phyloP scores from a whole-genome alignment of 176 grass and related monocot genomes.

The Aegilops umbellulata region DNA sequence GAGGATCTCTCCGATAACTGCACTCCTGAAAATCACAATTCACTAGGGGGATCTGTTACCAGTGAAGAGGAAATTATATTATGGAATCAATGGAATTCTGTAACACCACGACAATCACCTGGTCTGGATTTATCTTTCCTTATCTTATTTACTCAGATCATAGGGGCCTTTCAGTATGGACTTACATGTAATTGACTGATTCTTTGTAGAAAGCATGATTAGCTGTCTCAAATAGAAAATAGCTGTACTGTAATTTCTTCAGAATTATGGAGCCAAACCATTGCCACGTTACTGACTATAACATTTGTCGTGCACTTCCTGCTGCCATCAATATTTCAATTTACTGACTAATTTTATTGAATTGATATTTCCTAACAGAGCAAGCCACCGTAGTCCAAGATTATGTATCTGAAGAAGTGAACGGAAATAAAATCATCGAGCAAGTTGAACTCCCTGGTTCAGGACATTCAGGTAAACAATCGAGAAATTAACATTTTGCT shows the following conservation, averaged over 20 bases:
- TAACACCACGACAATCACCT: not conserved
- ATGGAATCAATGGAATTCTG: slow-evolving; percentile 29
- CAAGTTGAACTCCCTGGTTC: slow-evolving; percentile 4
- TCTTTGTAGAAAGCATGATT: not conserved
- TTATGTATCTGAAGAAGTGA: slow-evolving; percentile 10
- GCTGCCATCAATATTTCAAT: slow-evolving; percentile 1
- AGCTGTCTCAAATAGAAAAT: not conserved
- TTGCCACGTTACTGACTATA: slow-evolving; percentile 7
- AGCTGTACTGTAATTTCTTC: not conserved
- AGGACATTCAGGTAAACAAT: slow-evolving; percentile 23
- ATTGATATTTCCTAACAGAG: slow-evolving; percentile 15
- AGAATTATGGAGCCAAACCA: not conserved
- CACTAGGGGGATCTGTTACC: not conserved
- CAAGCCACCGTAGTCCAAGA: not conserved
- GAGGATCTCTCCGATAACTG: not conserved
- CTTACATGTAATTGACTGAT: not conserved
- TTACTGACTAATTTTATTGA: not conserved
- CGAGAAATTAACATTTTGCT: not conserved
- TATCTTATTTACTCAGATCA: not conserved
- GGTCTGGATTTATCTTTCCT: slow-evolving; percentile 26
- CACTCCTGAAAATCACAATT: not conserved
- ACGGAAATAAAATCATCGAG: slow-evolving; percentile 1
- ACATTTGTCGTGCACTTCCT: not conserved
- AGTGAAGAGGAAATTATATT: slow-evolving; percentile 34
- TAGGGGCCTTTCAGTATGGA: not conserved